These are phyloP conservation scores for Strobilomyces dryophilus DNA, from an alignment of 768 basidiomycete genomes.

Conservation along the genomic window DNA sequence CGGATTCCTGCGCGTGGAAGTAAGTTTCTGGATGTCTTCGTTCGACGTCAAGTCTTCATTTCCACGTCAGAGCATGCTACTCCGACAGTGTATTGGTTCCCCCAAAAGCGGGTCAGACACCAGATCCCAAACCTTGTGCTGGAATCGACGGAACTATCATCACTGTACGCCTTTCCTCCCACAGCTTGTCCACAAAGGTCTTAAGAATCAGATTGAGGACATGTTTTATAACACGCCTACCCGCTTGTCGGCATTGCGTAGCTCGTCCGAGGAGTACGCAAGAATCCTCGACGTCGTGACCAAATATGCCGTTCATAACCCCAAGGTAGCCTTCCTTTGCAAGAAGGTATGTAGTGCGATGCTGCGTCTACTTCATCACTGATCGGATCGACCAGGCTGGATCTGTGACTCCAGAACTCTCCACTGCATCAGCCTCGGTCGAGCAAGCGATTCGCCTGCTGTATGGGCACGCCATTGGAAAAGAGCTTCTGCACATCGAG, in stretches of 20 bases:
- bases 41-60: slow-evolving; percentile 2
- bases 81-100: slow-evolving; percentile 70
- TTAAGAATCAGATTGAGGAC: slow-evolving; percentile 75
- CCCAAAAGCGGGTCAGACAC: slow-evolving; percentile 61
- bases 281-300: slow-evolving; percentile 89
- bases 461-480: slow-evolving; percentile 78
- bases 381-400: slow-evolving; percentile 50
- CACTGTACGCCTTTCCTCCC: slow-evolving; percentile 45
- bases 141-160: slow-evolving; percentile 94
- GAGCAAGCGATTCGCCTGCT: slow-evolving; percentile 71
- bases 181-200: neutral
- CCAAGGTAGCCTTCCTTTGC: slow-evolving; percentile 82
- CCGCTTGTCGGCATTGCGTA: slow-evolving; percentile 79
- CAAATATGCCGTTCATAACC: slow-evolving; percentile 92
- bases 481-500: slow-evolving; percentile 58
- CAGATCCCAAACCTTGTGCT: slow-evolving; percentile 85
- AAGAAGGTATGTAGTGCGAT: slow-evolving; percentile 63
- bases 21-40: slow-evolving; percentile 38
- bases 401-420: slow-evolving; percentile 70
- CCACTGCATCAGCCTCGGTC: slow-evolving; percentile 67
- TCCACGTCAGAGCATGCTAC: slow-evolving; percentile 65
- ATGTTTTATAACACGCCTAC: slow-evolving; percentile 92
- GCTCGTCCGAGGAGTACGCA: slow-evolving; percentile 85
- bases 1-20: slow-evolving; percentile 90
- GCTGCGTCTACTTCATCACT: neutral